Evolutionary conservation across 495 filamentous ascomycete species (phyloP).

Genomic region (Lophiotrema nucula): DNA sequence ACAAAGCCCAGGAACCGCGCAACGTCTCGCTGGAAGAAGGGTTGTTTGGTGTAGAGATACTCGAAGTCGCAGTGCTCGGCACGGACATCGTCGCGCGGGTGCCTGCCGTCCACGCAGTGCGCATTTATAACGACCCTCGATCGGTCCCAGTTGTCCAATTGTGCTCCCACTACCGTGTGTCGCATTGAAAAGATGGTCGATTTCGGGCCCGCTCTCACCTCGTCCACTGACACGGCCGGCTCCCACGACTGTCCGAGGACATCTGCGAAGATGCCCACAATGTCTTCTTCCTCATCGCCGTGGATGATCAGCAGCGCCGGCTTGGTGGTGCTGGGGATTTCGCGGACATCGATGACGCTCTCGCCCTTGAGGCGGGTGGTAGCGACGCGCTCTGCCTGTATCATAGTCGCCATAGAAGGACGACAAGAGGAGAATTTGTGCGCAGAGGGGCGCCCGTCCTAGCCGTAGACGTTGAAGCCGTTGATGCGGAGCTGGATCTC

Average conservation of each 20-base stretch:
- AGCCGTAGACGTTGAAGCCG: conserved; percentile 39
- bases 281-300: conserved; percentile 37
- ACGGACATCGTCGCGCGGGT: conserved; percentile 61
- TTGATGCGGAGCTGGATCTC: conserved; percentile 37
- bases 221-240: conserved; percentile 27
- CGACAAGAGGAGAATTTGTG: not conserved
- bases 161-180: conserved; percentile 15
- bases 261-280: conserved; percentile 40
- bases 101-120: conserved; percentile 68
- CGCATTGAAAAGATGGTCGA: conserved; percentile 36
- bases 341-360: conserved; percentile 37
- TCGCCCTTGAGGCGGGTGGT: conserved; percentile 29
- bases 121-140: conserved; percentile 59
- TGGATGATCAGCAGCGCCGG: conserved; percentile 41
- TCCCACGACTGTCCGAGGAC: conserved; percentile 40
- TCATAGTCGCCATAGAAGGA: conserved; percentile 35
- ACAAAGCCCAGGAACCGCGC: conserved; percentile 74
- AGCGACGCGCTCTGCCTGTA: conserved; percentile 25
- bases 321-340: conserved; percentile 33
- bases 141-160: conserved; percentile 21
- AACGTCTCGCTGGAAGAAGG: conserved; percentile 72
- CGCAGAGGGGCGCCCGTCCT: conserved; percentile 5
- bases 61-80: conserved; percentile 73
- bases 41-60: conserved; percentile 70
- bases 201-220: conserved; percentile 19